Conservation (phyloP, 441 rosid species). For the Gossypium laxum region DNA sequence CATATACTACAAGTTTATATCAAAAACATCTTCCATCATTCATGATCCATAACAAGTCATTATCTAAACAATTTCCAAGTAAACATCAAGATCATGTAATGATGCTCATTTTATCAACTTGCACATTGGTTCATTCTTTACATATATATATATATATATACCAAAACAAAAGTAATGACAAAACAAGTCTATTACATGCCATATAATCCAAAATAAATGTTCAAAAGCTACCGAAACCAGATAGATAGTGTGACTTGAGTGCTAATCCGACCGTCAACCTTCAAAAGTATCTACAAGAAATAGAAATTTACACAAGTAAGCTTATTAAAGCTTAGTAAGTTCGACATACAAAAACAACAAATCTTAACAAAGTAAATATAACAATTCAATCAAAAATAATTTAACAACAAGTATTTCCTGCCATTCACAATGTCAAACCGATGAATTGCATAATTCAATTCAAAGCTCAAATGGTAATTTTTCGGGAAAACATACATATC, state of each 20-base stretch:
- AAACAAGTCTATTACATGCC: background rate
- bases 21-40: too few relatives aligned
- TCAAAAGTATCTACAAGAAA: background rate
- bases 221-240: background rate
- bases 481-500: background rate
- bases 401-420: background rate
- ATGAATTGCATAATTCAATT: background rate
- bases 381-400: background rate
- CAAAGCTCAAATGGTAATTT: background rate
- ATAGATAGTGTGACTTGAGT: background rate
- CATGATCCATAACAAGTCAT: too few relatives aligned
- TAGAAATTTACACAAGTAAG: background rate
- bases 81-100: too few relatives aligned
- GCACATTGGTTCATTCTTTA: too few relatives aligned
- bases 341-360: too few relatives aligned
- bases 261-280: background rate
- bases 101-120: too few relatives aligned
- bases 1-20: too few relatives aligned
- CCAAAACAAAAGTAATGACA: too few relatives aligned
- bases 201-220: too few relatives aligned
- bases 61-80: too few relatives aligned
- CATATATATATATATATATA: too few relatives aligned
- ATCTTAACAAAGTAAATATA: too few relatives aligned
- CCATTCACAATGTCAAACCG: background rate
- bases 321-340: background rate